phyloP scores from a whole-genome alignment of 495 filamentous ascomycete species.

The Annulohypoxylon nitens region DNA sequence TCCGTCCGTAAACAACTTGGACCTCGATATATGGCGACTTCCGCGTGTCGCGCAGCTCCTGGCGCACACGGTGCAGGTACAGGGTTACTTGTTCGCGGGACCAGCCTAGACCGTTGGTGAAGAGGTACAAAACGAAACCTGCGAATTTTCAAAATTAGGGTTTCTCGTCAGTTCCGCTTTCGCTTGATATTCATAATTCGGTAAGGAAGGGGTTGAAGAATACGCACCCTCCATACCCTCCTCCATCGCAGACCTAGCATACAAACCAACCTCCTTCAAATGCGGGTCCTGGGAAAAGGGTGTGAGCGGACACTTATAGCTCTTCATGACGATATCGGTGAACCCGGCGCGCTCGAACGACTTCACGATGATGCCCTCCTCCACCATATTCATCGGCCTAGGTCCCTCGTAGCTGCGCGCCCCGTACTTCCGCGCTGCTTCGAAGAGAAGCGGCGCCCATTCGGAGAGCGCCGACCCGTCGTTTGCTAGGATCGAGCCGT shows the following conservation, averaged over 20 bases:
- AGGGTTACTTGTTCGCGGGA: slow-evolving; percentile 45
- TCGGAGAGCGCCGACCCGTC: slow-evolving; percentile 37
- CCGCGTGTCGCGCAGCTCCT: slow-evolving; percentile 45
- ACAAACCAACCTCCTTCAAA: slow-evolving; percentile 63
- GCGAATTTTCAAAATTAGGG: no score
- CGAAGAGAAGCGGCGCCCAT: slow-evolving; percentile 40
- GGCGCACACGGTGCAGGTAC: slow-evolving; percentile 45
- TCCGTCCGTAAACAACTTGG: slow-evolving; percentile 43
- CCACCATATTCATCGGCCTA: slow-evolving; percentile 40
- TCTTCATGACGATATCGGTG: slow-evolving; percentile 58
- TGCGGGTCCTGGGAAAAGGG: slow-evolving; percentile 63
- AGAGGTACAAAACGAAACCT: slow-evolving; percentile 47
- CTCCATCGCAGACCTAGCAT: slow-evolving; percentile 43
- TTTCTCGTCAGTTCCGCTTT: background rate
- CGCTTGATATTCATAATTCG: background rate
- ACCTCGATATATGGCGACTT: slow-evolving; percentile 44
- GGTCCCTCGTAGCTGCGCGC: slow-evolving; percentile 8
- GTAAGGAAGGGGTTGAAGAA: background rate
- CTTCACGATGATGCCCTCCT: slow-evolving; percentile 21
- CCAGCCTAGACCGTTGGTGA: slow-evolving; percentile 49
- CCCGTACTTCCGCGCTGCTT: slow-evolving; percentile 16
- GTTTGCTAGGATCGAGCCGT: slow-evolving; percentile 42
- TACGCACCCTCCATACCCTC: slow-evolving; percentile 48
- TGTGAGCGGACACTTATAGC: slow-evolving; percentile 66
- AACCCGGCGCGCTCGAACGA: slow-evolving; percentile 63